Percentiles rank a stretch among this genome's conserved stretches.
These are phyloP conservation scores for Pseudovirgaria hyperparasitica DNA, from an alignment of 2,329 filamentous ascomycete species.

Conservation along the genomic window DNA sequence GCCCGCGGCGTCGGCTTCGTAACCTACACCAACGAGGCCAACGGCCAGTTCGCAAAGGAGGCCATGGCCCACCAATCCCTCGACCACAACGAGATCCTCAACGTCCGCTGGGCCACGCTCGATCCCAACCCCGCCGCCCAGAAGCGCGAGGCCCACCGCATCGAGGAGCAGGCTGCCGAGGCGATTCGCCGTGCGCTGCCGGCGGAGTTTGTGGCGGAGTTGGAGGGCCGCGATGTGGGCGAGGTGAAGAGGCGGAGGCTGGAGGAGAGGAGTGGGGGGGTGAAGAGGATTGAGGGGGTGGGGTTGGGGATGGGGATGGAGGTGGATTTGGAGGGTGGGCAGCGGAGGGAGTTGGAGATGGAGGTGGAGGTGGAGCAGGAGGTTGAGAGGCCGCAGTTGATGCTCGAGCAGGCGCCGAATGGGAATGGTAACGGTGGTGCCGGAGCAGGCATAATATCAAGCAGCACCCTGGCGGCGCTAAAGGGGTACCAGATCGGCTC, in stretches of 20 bases:
- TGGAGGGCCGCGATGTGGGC: slow-evolving; percentile 82
- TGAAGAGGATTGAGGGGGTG: slow-evolving; percentile 78
- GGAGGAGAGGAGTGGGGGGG: slow-evolving; percentile 69
- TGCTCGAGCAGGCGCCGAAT: slow-evolving; percentile 3
- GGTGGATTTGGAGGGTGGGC: slow-evolving; percentile 46
- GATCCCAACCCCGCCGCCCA: slow-evolving; percentile 94
- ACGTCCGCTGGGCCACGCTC: slow-evolving; percentile 92
- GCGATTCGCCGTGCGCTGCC: slow-evolving; percentile 81
- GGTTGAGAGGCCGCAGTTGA: slow-evolving; percentile 13
- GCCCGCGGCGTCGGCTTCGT: slow-evolving; percentile 86
- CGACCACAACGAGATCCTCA: slow-evolving; percentile 84
- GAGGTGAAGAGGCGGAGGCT: slow-evolving; percentile 80
- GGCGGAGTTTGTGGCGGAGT: slow-evolving; percentile 80
- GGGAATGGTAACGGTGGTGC: slow-evolving; percentile 18
- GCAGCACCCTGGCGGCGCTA: slow-evolving; percentile 68
- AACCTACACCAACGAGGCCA: slow-evolving; percentile 75
- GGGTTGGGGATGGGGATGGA: slow-evolving; percentile 53
- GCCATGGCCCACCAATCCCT: slow-evolving; percentile 91
- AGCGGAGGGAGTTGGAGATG: slow-evolving; percentile 36
- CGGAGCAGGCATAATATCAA: slow-evolving; percentile 61
- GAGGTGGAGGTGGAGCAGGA: slow-evolving; percentile 29
- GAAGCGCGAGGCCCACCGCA: slow-evolving; percentile 72
- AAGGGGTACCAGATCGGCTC: slow-evolving; percentile 37
- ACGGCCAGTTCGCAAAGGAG: slow-evolving; percentile 44
- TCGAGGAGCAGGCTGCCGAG: slow-evolving; percentile 94